Evolutionary conservation across 441 rosid genomes (phyloP), one percentile per base, ranked within the genome.

Genomic region (Croton setiger): DNA sequence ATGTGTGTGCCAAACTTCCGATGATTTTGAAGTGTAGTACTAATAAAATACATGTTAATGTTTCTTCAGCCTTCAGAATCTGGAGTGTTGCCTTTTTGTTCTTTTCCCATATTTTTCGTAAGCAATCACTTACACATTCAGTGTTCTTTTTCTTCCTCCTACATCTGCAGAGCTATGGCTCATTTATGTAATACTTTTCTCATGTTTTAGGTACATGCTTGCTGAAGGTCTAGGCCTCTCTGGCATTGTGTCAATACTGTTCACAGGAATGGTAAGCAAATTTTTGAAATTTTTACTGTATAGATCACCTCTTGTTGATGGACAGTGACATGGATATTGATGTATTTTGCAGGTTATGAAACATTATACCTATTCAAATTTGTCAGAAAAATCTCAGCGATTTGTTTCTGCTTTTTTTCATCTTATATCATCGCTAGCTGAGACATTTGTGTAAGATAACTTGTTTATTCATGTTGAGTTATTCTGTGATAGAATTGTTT

Each of bases 181-280:
- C 43, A 47, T 61, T 31, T 53, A 41, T 64, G 64, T 63, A 54
- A 49, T 61, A 33, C 39, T 72, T 47, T 71, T 37, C 64, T 69
- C 63, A 44, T 49, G 56, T 74, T 67, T 45, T 70, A 95, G 99
- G 72, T 95, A 95, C 86, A 92, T 95, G 99, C 99, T 95, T 72
- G 97, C 97, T 51, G 99, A 95, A 88, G 99, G 99, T 80, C 88
- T 95, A 78, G 87, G 99, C 67, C 98, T 95, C 72, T 91, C 99
- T 75, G 99, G 99, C 74, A 95, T 95, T 56, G 99, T 92, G 72
- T 92, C 99, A 0, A 95, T 95, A 84, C 77, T 95, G 77, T 95
- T 92, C 82, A 95, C 99, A 7, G 99, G 98, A 80, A 92, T 95
- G 60, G 98, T 95, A 76, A 91, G 98, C 79, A n/a, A n/a, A 3